A percentile compares a stretch with the other conserved stretches of the same genome.
Evolutionary conservation across 805 yeast genomes (phyloP).

Genomic region (Kluyveromyces wickerhamii): DNA sequence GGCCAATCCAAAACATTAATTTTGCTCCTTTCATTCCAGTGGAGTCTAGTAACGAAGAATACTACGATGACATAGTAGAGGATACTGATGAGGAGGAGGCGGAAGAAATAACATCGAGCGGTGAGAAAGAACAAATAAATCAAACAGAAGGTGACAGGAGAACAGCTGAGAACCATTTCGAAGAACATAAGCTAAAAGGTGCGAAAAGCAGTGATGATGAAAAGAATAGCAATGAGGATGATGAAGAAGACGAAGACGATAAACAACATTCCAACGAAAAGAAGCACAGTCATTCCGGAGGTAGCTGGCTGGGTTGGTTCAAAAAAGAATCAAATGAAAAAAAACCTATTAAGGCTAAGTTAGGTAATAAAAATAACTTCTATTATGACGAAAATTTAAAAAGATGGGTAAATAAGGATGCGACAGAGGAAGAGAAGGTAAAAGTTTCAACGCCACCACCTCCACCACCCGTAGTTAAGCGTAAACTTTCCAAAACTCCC

Average conservation of each 20-base stretch:
- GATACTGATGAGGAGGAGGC: conserved; percentile 36
- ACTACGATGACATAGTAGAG: conserved; percentile 39
- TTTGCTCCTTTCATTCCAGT: conserved; percentile 16
- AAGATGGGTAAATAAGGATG: conserved; percentile 77
- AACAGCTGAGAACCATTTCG: conserved; percentile 9
- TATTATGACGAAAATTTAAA: conserved; percentile 75
- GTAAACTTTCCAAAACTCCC: conserved; percentile 27
- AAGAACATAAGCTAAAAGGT: conserved; percentile 12
- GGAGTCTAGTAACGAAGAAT: conserved; percentile 31
- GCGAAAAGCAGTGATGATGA: conserved; percentile 10
- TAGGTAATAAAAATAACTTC: conserved; percentile 72
- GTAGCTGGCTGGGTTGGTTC: conserved; percentile 58
- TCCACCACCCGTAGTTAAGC: conserved; percentile 45
- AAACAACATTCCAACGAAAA: conserved; percentile 14
- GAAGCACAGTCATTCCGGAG: conserved; percentile 11
- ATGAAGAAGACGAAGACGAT: conserved; percentile 14
- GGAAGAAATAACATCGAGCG: conserved; percentile 21
- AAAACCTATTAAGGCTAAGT: conserved; percentile 72
- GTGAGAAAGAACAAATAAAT: conserved; percentile 16
- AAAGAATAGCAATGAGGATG: conserved; percentile 19
- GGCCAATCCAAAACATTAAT: conserved; percentile 17
- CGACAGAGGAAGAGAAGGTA: conserved; percentile 56
- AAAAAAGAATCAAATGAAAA: conserved; percentile 54
- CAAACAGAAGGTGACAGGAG: conserved; percentile 18
- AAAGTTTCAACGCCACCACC: conserved; percentile 57